Base-by-base conservation (phyloP, 345 rosid genomes). In the Mallotus nudiflorus region DNA sequence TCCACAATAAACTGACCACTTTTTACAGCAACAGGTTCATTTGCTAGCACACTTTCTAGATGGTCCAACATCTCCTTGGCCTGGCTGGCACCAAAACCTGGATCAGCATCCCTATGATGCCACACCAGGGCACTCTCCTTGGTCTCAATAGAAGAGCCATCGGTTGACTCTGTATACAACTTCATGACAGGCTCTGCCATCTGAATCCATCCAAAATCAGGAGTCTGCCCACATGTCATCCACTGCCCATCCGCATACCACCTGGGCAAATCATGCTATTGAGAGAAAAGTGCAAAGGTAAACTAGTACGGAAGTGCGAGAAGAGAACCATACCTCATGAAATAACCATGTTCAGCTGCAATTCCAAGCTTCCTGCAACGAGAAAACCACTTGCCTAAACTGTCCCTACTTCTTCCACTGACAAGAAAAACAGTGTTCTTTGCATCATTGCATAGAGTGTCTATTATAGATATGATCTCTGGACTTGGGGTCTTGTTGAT, bases 31-130 rank as follows among this genome's bases (percentile, higher is more conserved):
- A 85, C 91, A 24, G 94, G 91, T 71, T 89, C 91, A 80, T 89
- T 89, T 56, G 94, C 85, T 55, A 89, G 75, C 74, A 89, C 94
- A 40, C 89, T 87, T 73, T 89, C 94, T 25, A 89, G 86, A 81
- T 89, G 94, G 71, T 85, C 94, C 28, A 89, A 63, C 94, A 89
- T 68, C 78, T 89, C 94, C 78, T 89, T 89, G 55, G 94, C 94
- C 73, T 89, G 94, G 75, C 84, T 85, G 69, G 88, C 85, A 62
- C 94, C 94, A 77, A 89, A 89, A 72, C 85, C 88, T 1, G 79
- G 84, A 75, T 89, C 94, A 28, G 94, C 94, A 76, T 89, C 94
- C 65, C 84, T 77, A 72, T 86, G 86, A 67, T 89, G 94, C 94
- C 94, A 89, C 27, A 89, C 94, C 65, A 89, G 68, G 25, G 88